Evolutionary conservation across 1,284 basidiomycete species (phyloP), one percentile per base, ranked within the genome.

Genomic region (Porogramme epimiltina): DNA sequence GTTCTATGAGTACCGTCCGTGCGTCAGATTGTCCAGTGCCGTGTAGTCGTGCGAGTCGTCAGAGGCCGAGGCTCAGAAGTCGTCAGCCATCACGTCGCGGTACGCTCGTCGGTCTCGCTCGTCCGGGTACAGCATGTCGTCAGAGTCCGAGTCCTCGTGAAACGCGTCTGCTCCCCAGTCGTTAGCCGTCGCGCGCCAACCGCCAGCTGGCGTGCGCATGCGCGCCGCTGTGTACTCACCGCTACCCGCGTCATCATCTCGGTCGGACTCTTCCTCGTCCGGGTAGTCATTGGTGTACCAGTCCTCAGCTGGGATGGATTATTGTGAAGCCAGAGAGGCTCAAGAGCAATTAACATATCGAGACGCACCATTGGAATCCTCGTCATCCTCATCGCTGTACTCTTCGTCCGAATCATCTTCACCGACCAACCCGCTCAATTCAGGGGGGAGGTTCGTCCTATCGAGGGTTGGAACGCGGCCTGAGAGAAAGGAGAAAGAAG

Each of bases 271-370:
- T 47, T 88, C 87, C 50, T 85, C 85, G 13, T 91, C 88, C 1
- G 88, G 88, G 61, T 91, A 91, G 61, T 91, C 88, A 54, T 91
- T 91, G 60, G 80, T 87, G 67, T 89, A 91, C 62, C 83, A 90
- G 56, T 89, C 88, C 66, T 91, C 88, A 15, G 84, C 88, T 91
- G 56, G 8, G 23, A 40, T 33, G 42, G 38, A 15, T 38, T n/a
- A 45, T 42, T 41, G 28, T 28, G 48, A 16, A 38, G 28, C n/a
- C 34, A 9, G 34, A 37, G 34, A 16, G 34, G 34, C 28, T 31
- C 4, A 16, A 37, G 47, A n/a, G 45, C 38, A 8, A 9, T 48
- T 18, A 46, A 34, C 26, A 38, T 6, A 37, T 33, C 45, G 11
- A 43, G 1, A 63, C 74, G 39, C 47, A 88, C 88, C 87, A 68